Conservation (phyloP, 2,329 filamentous ascomycete genomes). For the Ophiostoma pallidulum region DNA sequence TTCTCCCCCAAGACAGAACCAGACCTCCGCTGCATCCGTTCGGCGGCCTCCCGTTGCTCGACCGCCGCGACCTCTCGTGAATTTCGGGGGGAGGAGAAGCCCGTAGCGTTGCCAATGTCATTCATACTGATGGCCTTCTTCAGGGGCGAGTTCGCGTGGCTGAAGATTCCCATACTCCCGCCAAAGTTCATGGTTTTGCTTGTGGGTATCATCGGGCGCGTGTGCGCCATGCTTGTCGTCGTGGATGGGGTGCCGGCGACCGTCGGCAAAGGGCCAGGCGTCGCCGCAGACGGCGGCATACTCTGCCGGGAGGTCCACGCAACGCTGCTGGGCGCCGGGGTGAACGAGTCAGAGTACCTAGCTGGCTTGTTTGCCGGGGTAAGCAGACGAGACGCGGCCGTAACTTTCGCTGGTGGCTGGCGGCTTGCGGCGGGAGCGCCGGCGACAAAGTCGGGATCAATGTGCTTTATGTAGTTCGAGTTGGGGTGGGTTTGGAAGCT, state of each 20-base stretch:
- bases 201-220: constrained; percentile 14
- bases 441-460: constrained; percentile 53
- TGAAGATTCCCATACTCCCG: constrained; percentile 71
- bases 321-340: constrained; percentile 11
- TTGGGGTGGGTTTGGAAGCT: constrained; percentile 78
- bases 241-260: background rate
- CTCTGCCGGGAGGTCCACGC: constrained; percentile 17
- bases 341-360: constrained; percentile 27
- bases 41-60: constrained; percentile 36
- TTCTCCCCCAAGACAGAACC: constrained; percentile 34
- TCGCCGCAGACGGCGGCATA: constrained; percentile 13
- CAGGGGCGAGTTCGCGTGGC: constrained; percentile 71
- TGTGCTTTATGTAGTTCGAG: constrained; percentile 63
- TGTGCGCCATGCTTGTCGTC: constrained; percentile 17
- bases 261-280: constrained; percentile 3
- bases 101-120: constrained; percentile 38
- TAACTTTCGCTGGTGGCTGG: constrained; percentile 28
- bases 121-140: constrained; percentile 63
- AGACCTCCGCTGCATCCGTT: constrained; percentile 25
- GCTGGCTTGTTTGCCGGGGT: constrained; percentile 27
- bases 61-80: constrained; percentile 52
- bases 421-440: constrained; percentile 28
- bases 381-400: constrained; percentile 33
- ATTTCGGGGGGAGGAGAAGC: constrained; percentile 43
- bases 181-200: constrained; percentile 36